Percentiles rank a stretch among this genome's conserved stretches.
These are phyloP conservation scores for Suhomyces panamericanus DNA, from an alignment of 1,139 yeast genomes.

Conservation along the genomic window DNA sequence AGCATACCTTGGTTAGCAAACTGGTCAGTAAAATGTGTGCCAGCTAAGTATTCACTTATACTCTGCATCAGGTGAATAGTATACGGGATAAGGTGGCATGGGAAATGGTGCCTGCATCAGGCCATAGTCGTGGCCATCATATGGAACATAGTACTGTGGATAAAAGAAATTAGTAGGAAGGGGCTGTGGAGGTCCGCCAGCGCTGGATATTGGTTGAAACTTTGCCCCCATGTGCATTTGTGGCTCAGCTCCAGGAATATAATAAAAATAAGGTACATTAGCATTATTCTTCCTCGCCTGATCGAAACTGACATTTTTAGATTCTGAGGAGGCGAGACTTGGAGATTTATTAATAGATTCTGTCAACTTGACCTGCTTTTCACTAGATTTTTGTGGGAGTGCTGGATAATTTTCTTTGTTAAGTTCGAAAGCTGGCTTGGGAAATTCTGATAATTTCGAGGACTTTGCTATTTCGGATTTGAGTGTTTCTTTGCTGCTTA, in stretches of 20 bases:
- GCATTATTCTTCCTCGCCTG: conserved; percentile 2
- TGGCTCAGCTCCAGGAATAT: conserved; percentile 11
- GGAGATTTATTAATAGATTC: not conserved
- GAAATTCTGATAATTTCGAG: not conserved
- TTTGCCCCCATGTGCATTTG: conserved; percentile 8
- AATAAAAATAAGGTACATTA: conserved; percentile 10
- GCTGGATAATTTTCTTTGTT: conserved; percentile 3
- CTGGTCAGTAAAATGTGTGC: too few species aligned
- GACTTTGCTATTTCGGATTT: too few species aligned
- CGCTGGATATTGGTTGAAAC: conserved; percentile 4
- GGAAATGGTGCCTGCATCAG: conserved; percentile 9
- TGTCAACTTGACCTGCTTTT: not conserved
- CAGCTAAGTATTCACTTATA: not conserved
- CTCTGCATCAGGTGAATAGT: conserved; percentile 10
- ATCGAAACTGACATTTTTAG: not conserved
- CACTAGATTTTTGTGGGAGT: not conserved
- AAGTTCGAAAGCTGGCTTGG: not conserved
- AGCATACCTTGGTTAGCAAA: too few species aligned
- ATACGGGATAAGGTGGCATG: conserved; percentile 11
- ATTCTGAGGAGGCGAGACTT: not conserved
- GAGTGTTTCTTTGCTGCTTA: not conserved
- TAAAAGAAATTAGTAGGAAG: conserved; percentile 10
- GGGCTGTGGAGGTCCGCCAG: conserved; percentile 9
- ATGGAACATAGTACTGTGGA: conserved; percentile 12
- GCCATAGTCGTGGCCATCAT: conserved; percentile 10